Percentiles rank a stretch among this genome's conserved stretches.
phyloP scores from a whole-genome alignment of 2,329 filamentous ascomycete genomes.

The Pseudogymnoascus sp. region DNA sequence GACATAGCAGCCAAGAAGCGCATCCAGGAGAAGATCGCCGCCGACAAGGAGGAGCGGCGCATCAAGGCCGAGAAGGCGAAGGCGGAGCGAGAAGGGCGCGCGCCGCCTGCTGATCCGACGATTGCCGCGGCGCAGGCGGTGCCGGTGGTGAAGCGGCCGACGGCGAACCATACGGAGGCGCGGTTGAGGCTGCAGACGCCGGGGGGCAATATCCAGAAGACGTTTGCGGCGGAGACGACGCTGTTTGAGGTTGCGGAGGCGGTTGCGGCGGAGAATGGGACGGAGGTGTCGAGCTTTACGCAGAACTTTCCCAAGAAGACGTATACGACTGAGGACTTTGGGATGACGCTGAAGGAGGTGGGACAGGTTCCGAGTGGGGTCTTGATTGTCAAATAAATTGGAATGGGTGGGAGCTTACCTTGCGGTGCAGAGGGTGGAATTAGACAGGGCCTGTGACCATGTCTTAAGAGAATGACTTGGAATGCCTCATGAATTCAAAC shows the following conservation, averaged over 20 bases:
- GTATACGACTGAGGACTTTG: conserved; percentile 65
- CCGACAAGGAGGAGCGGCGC: conserved; percentile 82
- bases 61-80: conserved; percentile 79
- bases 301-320: conserved; percentile 83
- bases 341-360: conserved; percentile 85
- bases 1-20: conserved; percentile 80
- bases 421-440: not conserved
- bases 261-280: conserved; percentile 57
- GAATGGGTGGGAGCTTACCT: not conserved
- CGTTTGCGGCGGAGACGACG: conserved; percentile 79
- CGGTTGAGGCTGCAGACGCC: conserved; percentile 73
- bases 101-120: conserved; percentile 32
- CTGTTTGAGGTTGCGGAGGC: conserved; percentile 83
- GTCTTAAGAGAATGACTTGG: not conserved
- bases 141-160: conserved; percentile 36
- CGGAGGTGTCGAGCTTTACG: conserved; percentile 65
- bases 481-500: conserved; percentile 1
- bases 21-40: conserved; percentile 89
- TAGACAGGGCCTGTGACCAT: not conserved
- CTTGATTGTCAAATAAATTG: conserved; percentile 56
- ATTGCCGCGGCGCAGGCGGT: conserved; percentile 31
- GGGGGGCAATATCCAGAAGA: conserved; percentile 74
- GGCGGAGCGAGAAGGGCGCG: conserved; percentile 72
- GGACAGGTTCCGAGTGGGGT: conserved; percentile 87
- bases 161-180: conserved; percentile 61